These are phyloP conservation scores for Acarospora socialis DNA, from an alignment of 2,329 filamentous ascomycete species.

Conservation along the genomic window DNA sequence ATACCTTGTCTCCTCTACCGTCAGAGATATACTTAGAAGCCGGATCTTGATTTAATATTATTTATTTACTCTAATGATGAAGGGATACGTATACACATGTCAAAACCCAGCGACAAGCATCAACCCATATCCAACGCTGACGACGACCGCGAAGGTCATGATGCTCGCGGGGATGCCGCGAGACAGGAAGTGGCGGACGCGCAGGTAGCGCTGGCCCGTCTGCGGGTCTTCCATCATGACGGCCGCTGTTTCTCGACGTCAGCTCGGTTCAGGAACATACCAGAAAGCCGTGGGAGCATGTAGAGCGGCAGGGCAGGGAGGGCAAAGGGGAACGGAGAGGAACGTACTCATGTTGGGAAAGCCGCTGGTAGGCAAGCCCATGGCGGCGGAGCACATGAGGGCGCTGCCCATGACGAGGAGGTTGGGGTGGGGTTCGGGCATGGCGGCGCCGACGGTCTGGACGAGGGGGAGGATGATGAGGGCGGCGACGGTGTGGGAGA, in stretches of 20 bases:
- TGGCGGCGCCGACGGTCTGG: slow-evolving; percentile 64
- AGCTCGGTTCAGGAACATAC: slow-evolving; percentile 5
- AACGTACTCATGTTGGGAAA: slow-evolving; percentile 99
- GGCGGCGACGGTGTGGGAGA: slow-evolving; percentile 91
- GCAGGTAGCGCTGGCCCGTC: slow-evolving; percentile 79
- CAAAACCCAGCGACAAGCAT: slow-evolving; percentile 64
- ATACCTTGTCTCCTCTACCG: no score
- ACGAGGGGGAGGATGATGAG: slow-evolving; percentile 89
- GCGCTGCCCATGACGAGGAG: slow-evolving; percentile 89
- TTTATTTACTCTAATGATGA: not conserved
- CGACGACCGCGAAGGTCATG: slow-evolving; percentile 64
- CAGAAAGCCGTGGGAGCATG: not conserved
- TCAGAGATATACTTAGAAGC: not conserved
- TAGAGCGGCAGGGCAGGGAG: slow-evolving; percentile 4
- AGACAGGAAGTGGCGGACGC: slow-evolving; percentile 88
- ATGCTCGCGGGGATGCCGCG: slow-evolving; percentile 81
- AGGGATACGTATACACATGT: slow-evolving; percentile 2
- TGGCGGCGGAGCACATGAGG: slow-evolving; percentile 93
- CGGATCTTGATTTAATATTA: not conserved
- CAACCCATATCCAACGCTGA: slow-evolving; percentile 79
- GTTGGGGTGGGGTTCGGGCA: slow-evolving; percentile 87
- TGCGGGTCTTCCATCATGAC: slow-evolving; percentile 98
- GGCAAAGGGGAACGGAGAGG: slow-evolving; percentile 3
- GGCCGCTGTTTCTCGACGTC: slow-evolving; percentile 46
- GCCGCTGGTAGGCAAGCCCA: slow-evolving; percentile 88